Evolutionary conservation across 495 filamentous ascomycete species (phyloP).

Genomic region (Daldinia caldariorum): DNA sequence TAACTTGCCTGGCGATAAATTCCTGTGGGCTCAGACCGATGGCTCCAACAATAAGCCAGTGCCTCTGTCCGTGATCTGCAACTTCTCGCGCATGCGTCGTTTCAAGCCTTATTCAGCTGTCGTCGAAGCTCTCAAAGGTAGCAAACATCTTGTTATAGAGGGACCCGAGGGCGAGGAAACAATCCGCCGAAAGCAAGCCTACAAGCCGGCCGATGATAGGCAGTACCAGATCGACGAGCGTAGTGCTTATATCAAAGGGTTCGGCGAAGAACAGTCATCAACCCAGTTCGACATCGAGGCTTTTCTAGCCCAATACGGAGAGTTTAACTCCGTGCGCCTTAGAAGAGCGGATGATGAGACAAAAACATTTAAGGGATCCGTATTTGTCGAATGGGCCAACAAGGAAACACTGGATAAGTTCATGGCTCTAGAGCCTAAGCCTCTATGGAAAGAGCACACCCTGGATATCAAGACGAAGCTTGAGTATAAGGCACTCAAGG

Average conservation of each 20-base stretch:
- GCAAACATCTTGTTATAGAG: slow-evolving; percentile 71
- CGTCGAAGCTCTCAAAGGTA: slow-evolving; percentile 80
- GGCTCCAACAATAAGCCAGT: slow-evolving; percentile 83
- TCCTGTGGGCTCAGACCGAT: slow-evolving; percentile 78
- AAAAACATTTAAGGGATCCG: slow-evolving; percentile 86
- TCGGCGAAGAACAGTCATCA: slow-evolving; percentile 76
- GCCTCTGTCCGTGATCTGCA: slow-evolving; percentile 75
- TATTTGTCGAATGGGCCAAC: slow-evolving; percentile 89
- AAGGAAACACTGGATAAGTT: slow-evolving; percentile 81
- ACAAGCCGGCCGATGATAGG: slow-evolving; percentile 52
- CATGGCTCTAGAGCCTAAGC: slow-evolving; percentile 79
- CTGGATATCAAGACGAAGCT: slow-evolving; percentile 84
- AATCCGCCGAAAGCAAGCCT: slow-evolving; percentile 71
- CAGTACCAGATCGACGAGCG: slow-evolving; percentile 48
- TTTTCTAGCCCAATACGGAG: slow-evolving; percentile 86
- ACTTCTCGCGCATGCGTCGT: slow-evolving; percentile 91
- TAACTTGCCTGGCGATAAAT: slow-evolving; percentile 88
- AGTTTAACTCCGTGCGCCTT: slow-evolving; percentile 84
- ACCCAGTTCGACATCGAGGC: slow-evolving; percentile 92
- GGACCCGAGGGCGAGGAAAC: slow-evolving; percentile 69
- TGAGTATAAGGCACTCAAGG: slow-evolving; percentile 80
- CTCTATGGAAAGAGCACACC: slow-evolving; percentile 77
- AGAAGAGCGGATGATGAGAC: slow-evolving; percentile 69
- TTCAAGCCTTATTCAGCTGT: slow-evolving; percentile 87
- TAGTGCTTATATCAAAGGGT: slow-evolving; percentile 77